phyloP scores from a whole-genome alignment of 176 grass and related monocot species.

The Themeda triandra region DNA sequence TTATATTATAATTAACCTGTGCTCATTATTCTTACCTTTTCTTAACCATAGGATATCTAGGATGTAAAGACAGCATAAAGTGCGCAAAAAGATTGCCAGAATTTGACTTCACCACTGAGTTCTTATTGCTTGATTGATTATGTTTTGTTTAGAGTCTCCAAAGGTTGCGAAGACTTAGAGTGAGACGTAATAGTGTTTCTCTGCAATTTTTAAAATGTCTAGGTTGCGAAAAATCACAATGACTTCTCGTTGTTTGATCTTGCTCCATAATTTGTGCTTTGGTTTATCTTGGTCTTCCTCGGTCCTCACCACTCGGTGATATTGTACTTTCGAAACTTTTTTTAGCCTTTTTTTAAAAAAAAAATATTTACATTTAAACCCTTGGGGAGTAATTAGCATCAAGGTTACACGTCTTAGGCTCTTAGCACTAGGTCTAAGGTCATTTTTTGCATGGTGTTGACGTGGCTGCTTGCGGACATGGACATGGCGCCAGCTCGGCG shows the following conservation, averaged over 20 bases:
- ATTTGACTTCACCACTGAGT: not conserved
- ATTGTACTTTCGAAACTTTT: too few species aligned
- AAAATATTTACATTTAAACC: too few species aligned
- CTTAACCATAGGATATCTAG: not conserved
- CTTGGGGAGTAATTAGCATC: too few species aligned
- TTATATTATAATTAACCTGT: not conserved
- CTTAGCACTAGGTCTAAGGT: too few species aligned
- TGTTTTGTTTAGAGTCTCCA: not conserved
- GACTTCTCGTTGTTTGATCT: not conserved
- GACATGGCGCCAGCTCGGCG: too few species aligned
- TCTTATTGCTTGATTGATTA: not conserved
- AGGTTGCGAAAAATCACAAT: not conserved
- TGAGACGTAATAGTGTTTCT: not conserved
- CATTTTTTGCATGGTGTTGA: too few species aligned
- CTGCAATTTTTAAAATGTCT: not conserved
- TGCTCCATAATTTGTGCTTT: not conserved
- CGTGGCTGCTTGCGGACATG: too few species aligned
- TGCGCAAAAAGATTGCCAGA: not conserved
- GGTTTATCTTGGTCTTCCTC: not conserved
- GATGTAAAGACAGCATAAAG: not conserved
- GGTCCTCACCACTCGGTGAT: too few species aligned
- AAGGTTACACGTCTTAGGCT: too few species aligned
- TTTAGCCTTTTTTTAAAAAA: too few species aligned
- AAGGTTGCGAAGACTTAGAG: not conserved
- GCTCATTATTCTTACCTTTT: not conserved